Evolutionary conservation across 495 filamentous ascomycete species (phyloP), one percentile per base, ranked within the genome.

Genomic region (Wilcoxina mikolae): DNA sequence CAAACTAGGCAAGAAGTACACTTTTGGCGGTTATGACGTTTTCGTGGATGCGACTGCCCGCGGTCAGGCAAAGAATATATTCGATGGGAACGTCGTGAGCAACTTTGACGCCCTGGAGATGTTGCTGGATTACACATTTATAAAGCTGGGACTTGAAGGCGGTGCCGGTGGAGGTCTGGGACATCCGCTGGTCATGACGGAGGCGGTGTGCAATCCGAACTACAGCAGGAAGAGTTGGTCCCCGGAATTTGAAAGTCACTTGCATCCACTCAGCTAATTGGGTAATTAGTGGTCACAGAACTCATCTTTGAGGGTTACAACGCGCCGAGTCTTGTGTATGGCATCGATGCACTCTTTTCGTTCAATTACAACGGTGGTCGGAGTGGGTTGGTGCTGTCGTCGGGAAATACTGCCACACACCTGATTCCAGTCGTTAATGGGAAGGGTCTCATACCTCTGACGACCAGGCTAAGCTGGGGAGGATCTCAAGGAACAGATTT

Each of bases 61-160:
- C 18, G 87, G 89, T 5, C 90, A 96, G 65, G 79, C 93, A 29
- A 81, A 86, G 58, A 84, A 87, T 69, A 82, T 86, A 0, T 98
- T 96, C 61, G 93, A 98, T 62, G 85, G 78, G 41, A 90, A 87
- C 53, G 83, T 98, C 26, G 81, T 96, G 42, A 86, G 84, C 63
- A 98, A 95, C 67, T 98, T 93, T 85, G 91, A 98, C 66, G 87
- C 86, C 15, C 84, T 94, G 79, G 91, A 98, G 66, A 85, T 85
- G 29, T 73, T 95, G 23, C 67, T 98, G 51, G 91, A 98, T 67
- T 91, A 94, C 62, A 72, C 87, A 25, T 96, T 98, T 67, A 70
- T 94, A 44, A 95, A 94, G 70, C 70, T 98, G 33, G 93, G 91
- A 11, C 74, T 95, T 51, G 85, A 94, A 53, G 84, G 82, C 4